phyloP scores from a whole-genome alignment of 768 basidiomycete genomes.

The Auriscalpium microsporum region DNA sequence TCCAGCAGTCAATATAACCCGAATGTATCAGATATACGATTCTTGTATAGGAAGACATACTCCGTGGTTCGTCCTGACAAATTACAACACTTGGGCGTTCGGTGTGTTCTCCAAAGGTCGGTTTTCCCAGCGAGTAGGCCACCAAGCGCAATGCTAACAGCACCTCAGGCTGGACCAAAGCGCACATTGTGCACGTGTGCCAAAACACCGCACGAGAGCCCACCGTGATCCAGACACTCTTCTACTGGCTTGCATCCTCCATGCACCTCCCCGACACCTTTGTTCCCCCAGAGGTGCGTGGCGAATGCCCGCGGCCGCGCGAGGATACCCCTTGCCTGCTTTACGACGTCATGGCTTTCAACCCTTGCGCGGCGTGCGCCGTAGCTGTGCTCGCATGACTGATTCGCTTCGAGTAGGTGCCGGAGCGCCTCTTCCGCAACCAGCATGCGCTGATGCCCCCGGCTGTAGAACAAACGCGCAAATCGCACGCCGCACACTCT shows the following conservation, averaged over 20 bases:
- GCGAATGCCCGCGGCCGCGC: background rate
- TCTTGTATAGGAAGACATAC: slow-evolving; percentile 12
- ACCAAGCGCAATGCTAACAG: background rate
- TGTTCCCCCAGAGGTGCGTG: slow-evolving; percentile 14
- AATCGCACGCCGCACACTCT: too few relatives aligned
- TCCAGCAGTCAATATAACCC: background rate
- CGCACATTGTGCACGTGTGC: slow-evolving; percentile 2
- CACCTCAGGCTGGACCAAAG: slow-evolving; percentile 9
- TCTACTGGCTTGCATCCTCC: slow-evolving; percentile 14
- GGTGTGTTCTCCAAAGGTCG: slow-evolving; percentile 16
- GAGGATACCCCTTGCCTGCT: too few relatives aligned
- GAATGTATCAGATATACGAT: slow-evolving; percentile 13
- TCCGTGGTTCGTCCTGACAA: slow-evolving; percentile 17
- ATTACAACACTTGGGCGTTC: slow-evolving; percentile 18
- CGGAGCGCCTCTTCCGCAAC: too few relatives aligned
- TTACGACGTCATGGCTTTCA: too few relatives aligned
- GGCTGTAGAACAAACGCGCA: too few relatives aligned
- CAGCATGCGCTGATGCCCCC: too few relatives aligned
- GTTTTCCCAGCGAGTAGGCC: background rate
- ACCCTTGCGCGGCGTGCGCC: too few relatives aligned
- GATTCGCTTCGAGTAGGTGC: too few relatives aligned
- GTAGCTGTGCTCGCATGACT: background rate
- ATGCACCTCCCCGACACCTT: slow-evolving; percentile 10
- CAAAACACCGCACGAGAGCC: background rate
- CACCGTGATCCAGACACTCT: slow-evolving; percentile 7